Evolutionary conservation across 148 eudicot species (phyloP), one percentile per base, ranked within the genome.

Genomic region (Silene conica): DNA sequence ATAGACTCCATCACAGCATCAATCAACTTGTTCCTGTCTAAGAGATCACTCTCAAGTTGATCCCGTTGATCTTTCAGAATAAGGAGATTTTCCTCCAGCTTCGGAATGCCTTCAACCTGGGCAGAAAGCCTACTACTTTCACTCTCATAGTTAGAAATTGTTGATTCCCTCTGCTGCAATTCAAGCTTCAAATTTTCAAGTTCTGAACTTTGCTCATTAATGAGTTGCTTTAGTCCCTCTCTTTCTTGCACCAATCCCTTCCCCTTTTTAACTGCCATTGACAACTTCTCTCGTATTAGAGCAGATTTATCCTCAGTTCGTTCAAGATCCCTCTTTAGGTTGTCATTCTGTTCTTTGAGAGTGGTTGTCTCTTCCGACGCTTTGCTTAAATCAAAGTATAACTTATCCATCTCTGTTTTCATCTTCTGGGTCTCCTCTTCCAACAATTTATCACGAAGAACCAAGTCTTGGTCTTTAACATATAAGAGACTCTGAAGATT

Each of bases 201-300:
- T 86, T 92, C 88, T 60, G 92, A 75, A 70, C 76, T 85, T 85
- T 89, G 87, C 81, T 87, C 99, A 73, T 85, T 90, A 74, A 90
- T 72, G 69, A 73, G 83, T 74, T 84, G 85, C 82, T 86, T 95
- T 85, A 90, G 73, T 74, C 86, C 89, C 82, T 95, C 99, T 73
- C 96, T 77, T 57, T 95, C 99, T 82, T 95, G 99, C 73, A 90
- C 90, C 62, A 95, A 87, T 67, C 99, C 99, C 85, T 95, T 95
- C 57, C 99, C 99, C 74, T 95, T 95, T 80, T 95, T 95, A 22
- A 92, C 97, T 20, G 99, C 99, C 91, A 90, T 89, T 50, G 99
- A 87, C 74, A 95, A 78, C 77, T 92, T 92, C 77, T 95, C 99
- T 63, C 97, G 83, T 77, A 92, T 77, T 26, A 86, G 67, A 83